A percentile compares a stretch with the other conserved stretches of the same genome.
These are phyloP conservation scores for Starmera amethionina DNA, from an alignment of 805 yeast genomes.

Conservation along the genomic window DNA sequence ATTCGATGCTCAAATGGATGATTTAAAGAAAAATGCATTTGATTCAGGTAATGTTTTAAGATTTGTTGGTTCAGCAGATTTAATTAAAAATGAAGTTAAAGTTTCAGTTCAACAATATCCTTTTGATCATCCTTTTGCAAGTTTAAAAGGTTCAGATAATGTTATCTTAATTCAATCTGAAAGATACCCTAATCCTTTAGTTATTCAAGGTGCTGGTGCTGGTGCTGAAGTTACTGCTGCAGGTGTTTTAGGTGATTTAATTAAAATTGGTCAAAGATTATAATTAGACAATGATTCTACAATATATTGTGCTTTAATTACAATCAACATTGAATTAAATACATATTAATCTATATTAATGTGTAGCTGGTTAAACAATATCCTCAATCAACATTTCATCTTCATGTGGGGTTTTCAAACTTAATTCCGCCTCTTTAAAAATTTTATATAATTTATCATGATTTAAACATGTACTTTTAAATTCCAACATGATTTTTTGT, in stretches of 20 bases:
- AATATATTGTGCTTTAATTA: too few relatives aligned
- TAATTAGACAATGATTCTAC: too few relatives aligned
- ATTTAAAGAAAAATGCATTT: conserved; percentile 72
- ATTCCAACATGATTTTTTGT: conserved; percentile 62
- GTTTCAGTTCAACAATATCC: conserved; percentile 88
- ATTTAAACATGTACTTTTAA: conserved; percentile 52
- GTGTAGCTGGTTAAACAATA: too few relatives aligned
- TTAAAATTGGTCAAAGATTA: conserved; percentile 85
- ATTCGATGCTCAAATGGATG: conserved; percentile 71
- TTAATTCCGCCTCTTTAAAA: conserved; percentile 48
- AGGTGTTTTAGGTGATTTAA: conserved; percentile 90
- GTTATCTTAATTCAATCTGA: conserved; percentile 86
- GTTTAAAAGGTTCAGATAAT: conserved; percentile 92
- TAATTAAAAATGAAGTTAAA: conserved; percentile 55
- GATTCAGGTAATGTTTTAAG: conserved; percentile 80
- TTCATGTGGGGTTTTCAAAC: conserved; percentile 22
- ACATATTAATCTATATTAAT: too few relatives aligned
- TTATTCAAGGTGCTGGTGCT: conserved; percentile 97
- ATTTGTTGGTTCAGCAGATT: conserved; percentile 86
- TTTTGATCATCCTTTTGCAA: conserved; percentile 88
- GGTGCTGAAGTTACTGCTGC: conserved; percentile 72
- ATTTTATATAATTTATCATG: conserved; percentile 36
- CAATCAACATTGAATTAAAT: too few relatives aligned
- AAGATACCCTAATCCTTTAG: conserved; percentile 87
- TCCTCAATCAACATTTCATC: conserved; percentile 15